Conservation (phyloP, 805 yeast genomes). For the Wickerhamiella cacticola region DNA sequence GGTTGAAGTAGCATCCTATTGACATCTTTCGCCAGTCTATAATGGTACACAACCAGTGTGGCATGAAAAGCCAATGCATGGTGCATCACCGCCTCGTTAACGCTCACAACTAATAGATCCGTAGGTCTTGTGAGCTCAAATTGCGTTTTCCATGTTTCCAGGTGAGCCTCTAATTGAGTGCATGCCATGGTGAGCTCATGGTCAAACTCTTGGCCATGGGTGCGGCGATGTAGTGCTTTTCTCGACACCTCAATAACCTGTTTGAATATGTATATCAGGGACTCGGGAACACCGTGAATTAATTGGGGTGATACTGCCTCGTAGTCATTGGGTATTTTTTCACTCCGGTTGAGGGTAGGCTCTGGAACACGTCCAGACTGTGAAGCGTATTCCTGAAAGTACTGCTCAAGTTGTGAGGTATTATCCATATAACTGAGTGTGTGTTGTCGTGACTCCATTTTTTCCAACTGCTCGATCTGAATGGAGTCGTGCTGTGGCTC, state of each 20-base stretch:
- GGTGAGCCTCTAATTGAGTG: constrained; percentile 37
- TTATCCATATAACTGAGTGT: constrained; percentile 22
- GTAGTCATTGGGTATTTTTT: constrained; percentile 12
- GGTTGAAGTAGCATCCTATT: constrained; percentile 48
- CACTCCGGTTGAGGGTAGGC: background rate
- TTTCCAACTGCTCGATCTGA: constrained; percentile 11
- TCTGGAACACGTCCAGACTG: background rate
- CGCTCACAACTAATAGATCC: constrained; percentile 19
- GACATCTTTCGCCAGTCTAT: constrained; percentile 46
- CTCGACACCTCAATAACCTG: constrained; percentile 59
- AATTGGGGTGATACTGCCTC: constrained; percentile 51
- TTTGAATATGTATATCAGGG: constrained; percentile 58
- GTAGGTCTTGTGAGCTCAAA: constrained; percentile 32
- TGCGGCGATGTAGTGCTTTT: constrained; percentile 42
- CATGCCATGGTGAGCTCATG: constrained; percentile 17
- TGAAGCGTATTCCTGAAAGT: constrained; percentile 20
- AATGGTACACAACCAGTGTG: constrained; percentile 58
- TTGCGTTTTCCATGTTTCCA: constrained; percentile 59
- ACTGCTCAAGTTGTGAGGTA: constrained; percentile 21
- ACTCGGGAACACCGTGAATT: constrained; percentile 73
- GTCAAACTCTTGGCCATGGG: constrained; percentile 14
- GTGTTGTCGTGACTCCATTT: constrained; percentile 14
- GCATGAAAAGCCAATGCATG: constrained; percentile 71
- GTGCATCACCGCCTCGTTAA: constrained; percentile 61
- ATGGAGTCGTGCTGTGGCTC: constrained; percentile 11